These are phyloP conservation scores for Forsythia viridissima DNA, from an alignment of 257 asterid species.

Conservation along the genomic window DNA sequence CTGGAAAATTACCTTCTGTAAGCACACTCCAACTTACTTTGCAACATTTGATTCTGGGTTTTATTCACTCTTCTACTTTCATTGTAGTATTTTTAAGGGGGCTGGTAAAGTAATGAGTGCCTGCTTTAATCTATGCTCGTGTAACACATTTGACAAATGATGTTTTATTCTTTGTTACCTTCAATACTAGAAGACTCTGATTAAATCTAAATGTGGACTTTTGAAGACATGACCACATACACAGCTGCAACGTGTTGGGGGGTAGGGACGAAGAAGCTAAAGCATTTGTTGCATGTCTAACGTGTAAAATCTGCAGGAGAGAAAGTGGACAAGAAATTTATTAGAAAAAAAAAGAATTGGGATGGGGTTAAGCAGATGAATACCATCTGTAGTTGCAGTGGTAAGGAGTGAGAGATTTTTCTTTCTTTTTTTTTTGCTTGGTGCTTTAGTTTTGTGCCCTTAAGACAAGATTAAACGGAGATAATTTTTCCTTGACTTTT, in stretches of 20 bases:
- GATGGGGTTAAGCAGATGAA: background rate
- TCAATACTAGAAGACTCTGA: background rate
- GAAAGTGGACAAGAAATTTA: background rate
- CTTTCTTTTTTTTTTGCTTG: background rate
- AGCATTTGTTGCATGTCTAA: background rate
- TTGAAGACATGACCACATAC: background rate
- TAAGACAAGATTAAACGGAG: background rate
- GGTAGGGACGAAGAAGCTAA: background rate
- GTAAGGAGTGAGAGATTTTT: background rate
- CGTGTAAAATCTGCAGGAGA: background rate
- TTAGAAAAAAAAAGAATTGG: background rate
- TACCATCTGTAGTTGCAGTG: background rate
- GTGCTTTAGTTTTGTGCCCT: constrained; percentile 1
- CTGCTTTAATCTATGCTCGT: background rate
- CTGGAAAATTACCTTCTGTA: constrained; percentile 47
- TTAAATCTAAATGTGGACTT: background rate
- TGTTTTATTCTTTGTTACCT: background rate
- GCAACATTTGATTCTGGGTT: constrained; percentile 27
- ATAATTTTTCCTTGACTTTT: constrained; percentile 4
- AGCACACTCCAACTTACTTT: constrained; percentile 31
- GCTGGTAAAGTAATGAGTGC: constrained; percentile 5
- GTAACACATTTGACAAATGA: background rate
- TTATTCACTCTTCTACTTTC: constrained; percentile 18
- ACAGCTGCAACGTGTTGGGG: background rate
- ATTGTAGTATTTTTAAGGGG: background rate